A percentile compares a stretch with the other conserved stretches of the same genome.
phyloP scores from a whole-genome alignment of 2,329 filamentous ascomycete genomes.

The Penicillium sp. region DNA sequence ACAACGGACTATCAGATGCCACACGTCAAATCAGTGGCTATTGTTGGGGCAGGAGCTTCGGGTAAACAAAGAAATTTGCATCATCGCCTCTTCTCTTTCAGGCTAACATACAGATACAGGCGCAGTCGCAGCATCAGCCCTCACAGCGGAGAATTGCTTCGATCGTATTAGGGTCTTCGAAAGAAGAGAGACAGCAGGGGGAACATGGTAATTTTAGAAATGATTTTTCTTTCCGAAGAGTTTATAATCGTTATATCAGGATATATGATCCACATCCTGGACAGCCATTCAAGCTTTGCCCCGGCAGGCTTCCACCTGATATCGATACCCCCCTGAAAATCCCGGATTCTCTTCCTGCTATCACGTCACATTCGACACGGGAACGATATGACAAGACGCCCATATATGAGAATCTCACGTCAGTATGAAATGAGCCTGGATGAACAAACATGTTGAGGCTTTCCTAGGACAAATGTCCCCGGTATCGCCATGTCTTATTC shows the following conservation, averaged over 20 bases:
- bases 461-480: not conserved
- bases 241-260: not conserved
- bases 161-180: not conserved
- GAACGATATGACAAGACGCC: not conserved
- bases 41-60: not conserved
- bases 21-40: not conserved
- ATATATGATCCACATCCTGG: constrained; percentile 1
- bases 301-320: not conserved
- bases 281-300: not conserved
- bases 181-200: not conserved
- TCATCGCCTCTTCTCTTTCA: not conserved
- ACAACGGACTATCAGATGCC: not conserved
- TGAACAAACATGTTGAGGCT: too few relatives aligned
- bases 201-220: not conserved
- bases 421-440: not conserved
- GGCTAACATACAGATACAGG: not conserved
- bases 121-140: not conserved
- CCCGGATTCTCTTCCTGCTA: not conserved
- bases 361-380: not conserved
- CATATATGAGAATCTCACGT: constrained; percentile 1
- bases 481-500: not conserved
- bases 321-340: not conserved
- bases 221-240: not conserved
- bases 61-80: not conserved
- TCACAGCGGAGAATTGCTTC: not conserved